Conservation (phyloP, 768 basidiomycete genomes). For the Pisolithus marmoratus region DNA sequence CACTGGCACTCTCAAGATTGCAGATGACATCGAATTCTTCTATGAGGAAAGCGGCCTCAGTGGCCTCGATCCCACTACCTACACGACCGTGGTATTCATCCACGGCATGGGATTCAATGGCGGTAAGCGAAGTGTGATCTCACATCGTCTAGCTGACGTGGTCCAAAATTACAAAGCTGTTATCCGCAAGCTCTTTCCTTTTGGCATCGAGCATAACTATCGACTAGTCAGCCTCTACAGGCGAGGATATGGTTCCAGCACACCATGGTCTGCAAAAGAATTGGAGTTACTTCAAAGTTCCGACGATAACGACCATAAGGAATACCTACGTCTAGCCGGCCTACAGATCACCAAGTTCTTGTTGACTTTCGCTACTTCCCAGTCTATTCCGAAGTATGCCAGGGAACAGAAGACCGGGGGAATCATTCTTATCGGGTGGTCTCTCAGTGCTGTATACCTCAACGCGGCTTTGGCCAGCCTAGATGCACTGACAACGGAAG, state of each 20-base stretch:
- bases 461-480: neutral
- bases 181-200: constrained; percentile 3
- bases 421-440: neutral
- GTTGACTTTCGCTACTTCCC: neutral
- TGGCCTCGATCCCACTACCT: neutral
- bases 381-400: neutral
- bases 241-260: constrained; percentile 2
- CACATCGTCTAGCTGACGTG: too few species aligned
- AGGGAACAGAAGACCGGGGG: neutral
- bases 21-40: neutral
- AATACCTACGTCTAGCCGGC: neutral
- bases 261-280: neutral
- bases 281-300: neutral
- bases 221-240: constrained; percentile 6
- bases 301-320: neutral
- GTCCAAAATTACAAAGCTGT: neutral
- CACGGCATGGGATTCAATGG: neutral
- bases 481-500: neutral
- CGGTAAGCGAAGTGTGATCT: neutral
- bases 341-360: neutral
- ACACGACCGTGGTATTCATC: constrained; percentile 1
- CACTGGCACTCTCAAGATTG: neutral
- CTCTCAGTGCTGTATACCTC: neutral
- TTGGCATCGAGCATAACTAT: neutral
- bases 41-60: neutral